Conservation (phyloP, 345 rosid genomes). For the Fremontodendron californicum region DNA sequence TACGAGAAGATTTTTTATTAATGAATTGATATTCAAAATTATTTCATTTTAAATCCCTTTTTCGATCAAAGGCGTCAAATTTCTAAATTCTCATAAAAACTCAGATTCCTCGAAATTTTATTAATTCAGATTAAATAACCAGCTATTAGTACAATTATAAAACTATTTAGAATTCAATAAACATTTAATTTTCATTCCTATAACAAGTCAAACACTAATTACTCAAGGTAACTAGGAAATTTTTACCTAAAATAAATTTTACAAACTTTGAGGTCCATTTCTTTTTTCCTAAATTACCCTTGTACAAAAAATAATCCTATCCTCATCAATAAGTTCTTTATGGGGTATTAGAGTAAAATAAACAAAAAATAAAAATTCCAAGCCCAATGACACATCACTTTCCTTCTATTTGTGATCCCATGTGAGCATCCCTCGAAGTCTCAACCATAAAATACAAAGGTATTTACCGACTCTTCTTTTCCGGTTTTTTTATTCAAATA, state of each 20-base stretch:
- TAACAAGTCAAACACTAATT: background rate
- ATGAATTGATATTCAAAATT: too few relatives aligned
- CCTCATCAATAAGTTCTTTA: background rate
- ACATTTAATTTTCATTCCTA: background rate
- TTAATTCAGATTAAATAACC: too few relatives aligned
- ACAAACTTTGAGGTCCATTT: background rate
- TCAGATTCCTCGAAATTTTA: too few relatives aligned
- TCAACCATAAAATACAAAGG: conserved; percentile 30
- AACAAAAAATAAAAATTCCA: background rate
- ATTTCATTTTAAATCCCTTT: too few relatives aligned
- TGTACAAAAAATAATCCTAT: background rate
- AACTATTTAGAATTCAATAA: background rate
- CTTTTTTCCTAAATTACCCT: background rate
- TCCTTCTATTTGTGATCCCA: conserved; percentile 50
- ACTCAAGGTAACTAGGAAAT: background rate
- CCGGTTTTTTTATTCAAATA: too few relatives aligned
- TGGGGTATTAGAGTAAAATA: conserved; percentile 20
- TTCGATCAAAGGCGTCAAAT: too few relatives aligned
- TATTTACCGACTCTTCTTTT: conserved; percentile 18
- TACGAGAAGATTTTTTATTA: too few relatives aligned
- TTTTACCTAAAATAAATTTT: background rate
- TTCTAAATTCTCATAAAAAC: too few relatives aligned
- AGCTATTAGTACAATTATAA: too few relatives aligned
- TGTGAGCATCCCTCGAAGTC: conserved; percentile 52
- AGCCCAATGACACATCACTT: conserved; percentile 27